phyloP scores from a whole-genome alignment of 345 rosid genomes.

The Orychophragmus violaceus region DNA sequence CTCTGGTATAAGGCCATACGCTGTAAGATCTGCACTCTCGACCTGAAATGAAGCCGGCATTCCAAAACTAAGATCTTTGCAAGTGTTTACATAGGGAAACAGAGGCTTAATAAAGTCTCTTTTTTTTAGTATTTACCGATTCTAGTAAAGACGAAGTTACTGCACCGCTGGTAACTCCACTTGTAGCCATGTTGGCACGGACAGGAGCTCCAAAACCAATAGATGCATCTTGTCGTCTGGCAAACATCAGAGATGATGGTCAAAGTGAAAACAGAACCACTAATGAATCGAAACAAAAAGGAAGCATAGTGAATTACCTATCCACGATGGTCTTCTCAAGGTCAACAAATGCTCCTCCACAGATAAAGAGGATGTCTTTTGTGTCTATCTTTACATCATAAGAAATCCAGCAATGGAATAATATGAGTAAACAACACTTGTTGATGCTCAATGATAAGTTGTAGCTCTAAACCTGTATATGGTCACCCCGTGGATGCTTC shows the following conservation, averaged over 20 bases:
- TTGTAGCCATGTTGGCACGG: constrained; percentile 85
- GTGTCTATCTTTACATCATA: constrained; percentile 68
- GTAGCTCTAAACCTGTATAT: constrained; percentile 64
- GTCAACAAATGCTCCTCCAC: constrained; percentile 95
- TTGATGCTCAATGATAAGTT: not conserved
- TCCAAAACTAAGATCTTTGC: constrained; percentile 4
- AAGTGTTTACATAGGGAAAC: not conserved
- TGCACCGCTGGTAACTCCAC: constrained; percentile 57
- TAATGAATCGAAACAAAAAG: not conserved
- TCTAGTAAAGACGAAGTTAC: constrained; percentile 86
- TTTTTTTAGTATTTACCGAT: constrained; percentile 40
- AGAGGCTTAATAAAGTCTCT: not conserved
- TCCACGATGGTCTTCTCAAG: constrained; percentile 92
- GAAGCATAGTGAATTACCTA: constrained; percentile 44
- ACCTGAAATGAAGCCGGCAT: constrained; percentile 45
- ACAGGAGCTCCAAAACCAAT: constrained; percentile 99
- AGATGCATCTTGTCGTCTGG: constrained; percentile 89
- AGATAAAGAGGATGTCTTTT: constrained; percentile 87
- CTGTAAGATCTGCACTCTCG: constrained; percentile 86
- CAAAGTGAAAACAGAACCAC: constrained; percentile 2
- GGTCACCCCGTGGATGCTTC: constrained; percentile 97
- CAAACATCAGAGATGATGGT: constrained; percentile 15
- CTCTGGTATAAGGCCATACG: constrained; percentile 98
- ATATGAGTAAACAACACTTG: not conserved
- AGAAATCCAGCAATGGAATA: constrained; percentile 2